Percentiles rank a stretch among this genome's conserved stretches.
phyloP scores from a whole-genome alignment of 2,329 filamentous ascomycete genomes.

The Colletotrichum theobromicola region DNA sequence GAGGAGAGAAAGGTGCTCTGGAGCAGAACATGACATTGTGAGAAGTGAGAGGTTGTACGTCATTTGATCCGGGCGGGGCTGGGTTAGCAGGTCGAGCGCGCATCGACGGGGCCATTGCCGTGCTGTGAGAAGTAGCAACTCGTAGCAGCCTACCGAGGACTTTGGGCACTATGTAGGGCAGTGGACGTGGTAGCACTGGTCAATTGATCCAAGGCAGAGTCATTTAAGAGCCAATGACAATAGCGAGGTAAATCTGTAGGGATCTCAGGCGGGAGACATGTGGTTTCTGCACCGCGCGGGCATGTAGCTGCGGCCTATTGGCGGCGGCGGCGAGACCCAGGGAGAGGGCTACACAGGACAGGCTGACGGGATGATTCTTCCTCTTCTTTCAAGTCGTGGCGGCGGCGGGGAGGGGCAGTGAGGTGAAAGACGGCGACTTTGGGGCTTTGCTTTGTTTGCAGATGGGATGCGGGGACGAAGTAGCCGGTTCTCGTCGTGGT shows the following conservation, averaged over 20 bases:
- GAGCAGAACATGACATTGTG: background rate
- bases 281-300: background rate
- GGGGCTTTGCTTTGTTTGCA: background rate
- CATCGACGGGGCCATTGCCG: background rate
- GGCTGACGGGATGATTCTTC: background rate
- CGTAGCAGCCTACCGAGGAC: background rate
- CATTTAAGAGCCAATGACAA: background rate
- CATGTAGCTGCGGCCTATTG: background rate
- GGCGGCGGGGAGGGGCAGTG: background rate
- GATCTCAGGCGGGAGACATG: background rate
- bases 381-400: background rate
- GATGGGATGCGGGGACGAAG: background rate
- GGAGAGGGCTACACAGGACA: background rate
- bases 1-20: background rate
- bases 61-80: background rate
- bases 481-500: background rate
- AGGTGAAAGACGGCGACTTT: background rate
- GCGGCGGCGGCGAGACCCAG: too few species aligned
- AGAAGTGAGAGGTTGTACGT: background rate
- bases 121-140: background rate
- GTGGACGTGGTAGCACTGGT: background rate
- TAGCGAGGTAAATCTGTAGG: background rate
- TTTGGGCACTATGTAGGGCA: background rate
- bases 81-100: background rate
- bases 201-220: background rate